A percentile compares a stretch with the other conserved stretches of the same genome.
Evolutionary conservation across 2,329 filamentous ascomycete species (phyloP).

Genomic region (Arthrobotrys sphaeroides): DNA sequence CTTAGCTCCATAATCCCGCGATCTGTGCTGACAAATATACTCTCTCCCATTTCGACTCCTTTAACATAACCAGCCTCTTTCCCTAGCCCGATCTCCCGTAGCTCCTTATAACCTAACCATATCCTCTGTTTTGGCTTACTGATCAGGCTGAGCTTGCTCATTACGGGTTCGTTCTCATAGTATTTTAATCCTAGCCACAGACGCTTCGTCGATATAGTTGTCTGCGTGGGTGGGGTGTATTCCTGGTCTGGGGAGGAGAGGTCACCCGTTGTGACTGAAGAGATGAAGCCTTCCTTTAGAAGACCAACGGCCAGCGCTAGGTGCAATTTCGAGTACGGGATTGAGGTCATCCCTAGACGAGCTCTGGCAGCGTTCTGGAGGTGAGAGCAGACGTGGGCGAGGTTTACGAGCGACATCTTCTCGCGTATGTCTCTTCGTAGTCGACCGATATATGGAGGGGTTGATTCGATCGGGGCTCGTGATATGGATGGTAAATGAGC

Average conservation of each 20-base stretch:
- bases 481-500: constrained; percentile 32
- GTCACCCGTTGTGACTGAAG: constrained; percentile 73
- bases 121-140: constrained; percentile 79
- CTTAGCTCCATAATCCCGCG: constrained; percentile 80
- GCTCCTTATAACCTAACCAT: constrained; percentile 70
- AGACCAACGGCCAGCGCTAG: constrained; percentile 78
- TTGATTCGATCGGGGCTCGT: constrained; percentile 12
- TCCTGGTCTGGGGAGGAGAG: constrained; percentile 68
- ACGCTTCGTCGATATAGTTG: constrained; percentile 77
- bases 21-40: constrained; percentile 80
- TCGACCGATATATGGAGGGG: too few species aligned
- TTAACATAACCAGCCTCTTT: constrained; percentile 73
- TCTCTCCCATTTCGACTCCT: constrained; percentile 82
- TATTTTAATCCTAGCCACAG: constrained; percentile 93
- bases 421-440: too few species aligned
- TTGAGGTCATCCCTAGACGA: constrained; percentile 83
- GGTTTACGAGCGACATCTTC: constrained; percentile 80
- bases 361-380: constrained; percentile 87
- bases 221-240: constrained; percentile 70
- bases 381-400: constrained; percentile 86
- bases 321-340: constrained; percentile 82
- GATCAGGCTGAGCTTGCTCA: constrained; percentile 73
- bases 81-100: constrained; percentile 75
- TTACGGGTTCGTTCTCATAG: constrained; percentile 81
- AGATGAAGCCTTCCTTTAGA: constrained; percentile 83